A percentile compares a stretch with the other conserved stretches of the same genome.
These are phyloP conservation scores for Sporothrix dimorphospora DNA, from an alignment of 2,329 filamentous ascomycete genomes.

Conservation along the genomic window DNA sequence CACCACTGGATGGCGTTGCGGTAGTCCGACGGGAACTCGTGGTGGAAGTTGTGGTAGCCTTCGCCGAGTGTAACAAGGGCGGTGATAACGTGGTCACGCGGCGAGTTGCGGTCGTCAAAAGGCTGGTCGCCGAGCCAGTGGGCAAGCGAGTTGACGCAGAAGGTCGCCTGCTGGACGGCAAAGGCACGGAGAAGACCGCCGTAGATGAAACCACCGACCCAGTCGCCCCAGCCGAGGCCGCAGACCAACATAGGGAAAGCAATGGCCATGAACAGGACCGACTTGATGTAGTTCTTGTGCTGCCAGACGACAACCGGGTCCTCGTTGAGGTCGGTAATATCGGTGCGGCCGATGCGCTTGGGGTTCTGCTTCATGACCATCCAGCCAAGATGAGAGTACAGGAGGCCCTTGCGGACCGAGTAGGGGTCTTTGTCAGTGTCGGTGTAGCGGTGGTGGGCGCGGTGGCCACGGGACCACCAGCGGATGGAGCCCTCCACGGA, in stretches of 20 bases:
- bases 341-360: conserved; percentile 83
- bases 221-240: conserved; percentile 80
- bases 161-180: conserved; percentile 89
- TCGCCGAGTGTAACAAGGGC: conserved; percentile 80
- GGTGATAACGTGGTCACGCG: conserved; percentile 84
- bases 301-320: conserved; percentile 85
- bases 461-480: conserved; percentile 88
- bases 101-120: conserved; percentile 90
- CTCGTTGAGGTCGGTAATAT: conserved; percentile 86
- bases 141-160: conserved; percentile 89
- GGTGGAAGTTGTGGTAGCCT: conserved; percentile 95
- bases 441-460: conserved; percentile 88
- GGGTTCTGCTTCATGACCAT: conserved; percentile 95
- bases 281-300: conserved; percentile 83
- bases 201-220: conserved; percentile 80
- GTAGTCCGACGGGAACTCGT: conserved; percentile 93
- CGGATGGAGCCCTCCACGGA: conserved; percentile 83
- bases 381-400: conserved; percentile 86
- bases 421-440: conserved; percentile 92
- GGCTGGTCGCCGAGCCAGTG: conserved; percentile 93
- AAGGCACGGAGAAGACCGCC: conserved; percentile 84
- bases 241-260: conserved; percentile 74
- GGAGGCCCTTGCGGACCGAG: conserved; percentile 83
- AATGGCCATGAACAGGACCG: conserved; percentile 75
- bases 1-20: conserved; percentile 89